Conservation (phyloP, 2,329 filamentous ascomycete genomes). For the Beauveria scarabaeidicola region DNA sequence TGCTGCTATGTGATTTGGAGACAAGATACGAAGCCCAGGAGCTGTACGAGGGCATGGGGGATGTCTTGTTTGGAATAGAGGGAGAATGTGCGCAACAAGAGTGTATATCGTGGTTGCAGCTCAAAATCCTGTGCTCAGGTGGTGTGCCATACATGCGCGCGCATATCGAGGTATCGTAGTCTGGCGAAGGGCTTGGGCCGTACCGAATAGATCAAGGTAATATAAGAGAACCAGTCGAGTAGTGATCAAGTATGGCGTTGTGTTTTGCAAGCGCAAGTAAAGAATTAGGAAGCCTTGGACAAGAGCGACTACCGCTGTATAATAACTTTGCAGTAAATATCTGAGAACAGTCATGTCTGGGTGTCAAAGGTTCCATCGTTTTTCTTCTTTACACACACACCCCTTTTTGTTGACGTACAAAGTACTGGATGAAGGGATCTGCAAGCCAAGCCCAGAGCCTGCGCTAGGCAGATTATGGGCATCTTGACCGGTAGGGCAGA, state of each 20-base stretch:
- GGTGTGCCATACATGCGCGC: not conserved
- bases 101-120: not conserved
- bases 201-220: not conserved
- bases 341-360: not conserved
- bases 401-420: not conserved
- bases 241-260: not conserved
- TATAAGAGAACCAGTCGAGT: not conserved
- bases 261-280: not conserved
- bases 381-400: not conserved
- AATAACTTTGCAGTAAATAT: not conserved
- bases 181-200: not conserved
- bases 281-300: not conserved
- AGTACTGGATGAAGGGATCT: not conserved
- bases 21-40: not conserved
- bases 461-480: slow-evolving; percentile 5
- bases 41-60: not conserved
- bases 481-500: not conserved
- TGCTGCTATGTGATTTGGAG: not conserved
- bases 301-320: slow-evolving; percentile 1
- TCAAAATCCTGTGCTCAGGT: not conserved
- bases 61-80: not conserved
- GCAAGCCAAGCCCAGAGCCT: not conserved
- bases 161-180: not conserved
- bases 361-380: not conserved
- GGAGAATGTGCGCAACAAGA: not conserved